A percentile compares a stretch with the other conserved stretches of the same genome.
Conservation (phyloP, 2,329 filamentous ascomycete genomes). For the Botrytis porri region DNA sequence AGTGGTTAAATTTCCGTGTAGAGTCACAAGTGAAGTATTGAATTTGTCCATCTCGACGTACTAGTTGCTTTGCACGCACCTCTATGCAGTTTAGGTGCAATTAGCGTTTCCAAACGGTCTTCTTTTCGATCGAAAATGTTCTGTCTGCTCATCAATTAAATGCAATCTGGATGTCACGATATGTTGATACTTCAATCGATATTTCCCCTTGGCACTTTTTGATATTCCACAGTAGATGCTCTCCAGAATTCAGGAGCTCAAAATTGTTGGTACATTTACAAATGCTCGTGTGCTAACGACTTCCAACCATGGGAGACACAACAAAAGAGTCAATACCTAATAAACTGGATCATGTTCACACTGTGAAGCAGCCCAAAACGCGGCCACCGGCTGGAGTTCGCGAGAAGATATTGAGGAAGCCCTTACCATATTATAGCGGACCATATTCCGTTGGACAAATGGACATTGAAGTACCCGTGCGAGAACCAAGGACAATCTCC, state of each 20-base stretch:
- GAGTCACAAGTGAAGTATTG: not conserved
- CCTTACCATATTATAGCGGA: conserved; percentile 50
- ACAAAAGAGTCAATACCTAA: not conserved
- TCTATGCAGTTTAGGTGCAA: not conserved
- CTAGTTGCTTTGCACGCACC: not conserved
- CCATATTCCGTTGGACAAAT: conserved; percentile 52
- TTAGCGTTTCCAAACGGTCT: not conserved
- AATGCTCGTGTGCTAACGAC: not conserved
- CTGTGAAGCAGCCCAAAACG: conserved; percentile 41
- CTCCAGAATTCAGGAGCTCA: not conserved
- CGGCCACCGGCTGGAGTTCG: conserved; percentile 47
- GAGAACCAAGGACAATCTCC: conserved; percentile 47
- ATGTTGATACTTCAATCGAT: not conserved
- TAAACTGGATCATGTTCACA: conserved; percentile 3
- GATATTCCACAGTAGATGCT: not conserved
- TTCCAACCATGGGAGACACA: not conserved
- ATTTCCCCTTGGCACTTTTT: not conserved
- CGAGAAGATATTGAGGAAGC: conserved; percentile 45
- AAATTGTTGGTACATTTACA: not conserved
- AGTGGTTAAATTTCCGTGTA: not conserved
- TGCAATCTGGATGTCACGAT: not conserved
- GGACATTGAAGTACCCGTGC: conserved; percentile 53
- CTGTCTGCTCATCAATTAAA: not conserved
- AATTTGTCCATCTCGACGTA: not conserved
- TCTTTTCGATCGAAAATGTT: not conserved